Evolutionary conservation across 768 basidiomycete genomes (phyloP), one percentile per base, ranked within the genome.

Genomic region (Boletus pseudo-olivaceus): DNA sequence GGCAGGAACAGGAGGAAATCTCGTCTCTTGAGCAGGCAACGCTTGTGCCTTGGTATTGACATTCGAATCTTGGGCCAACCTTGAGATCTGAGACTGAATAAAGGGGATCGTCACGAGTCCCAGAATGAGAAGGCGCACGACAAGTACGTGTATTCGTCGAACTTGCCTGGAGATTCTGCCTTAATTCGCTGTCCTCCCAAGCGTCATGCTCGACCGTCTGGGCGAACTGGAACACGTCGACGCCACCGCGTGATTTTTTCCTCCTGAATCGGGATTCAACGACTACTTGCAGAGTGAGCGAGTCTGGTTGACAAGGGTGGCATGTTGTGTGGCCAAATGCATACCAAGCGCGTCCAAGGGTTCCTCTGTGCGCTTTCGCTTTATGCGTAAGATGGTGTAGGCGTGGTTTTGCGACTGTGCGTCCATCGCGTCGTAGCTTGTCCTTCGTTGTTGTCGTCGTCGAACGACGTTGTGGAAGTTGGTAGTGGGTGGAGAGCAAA

Each of bases 301-400:
- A 23, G 58, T 46, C 41, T 62, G 40, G 53, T 32, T 46, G 54
- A 57, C 56, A 56, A 53, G 47, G 46, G 50, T 43, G 51, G 38
- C 48, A 51, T 50, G 42, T 33, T n/a, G 45, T 52, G 54, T 44
- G 58, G 49, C 37, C 29, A 52, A 45, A 57, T 37, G 68, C 76
- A 61, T 73, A 87, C 90, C 86, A 59, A 92, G 75, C 34, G 87
- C 90, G 72, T 92, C 90, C 44, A 91, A 74, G 34, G 90, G 87
- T 63, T 90, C 90, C 60, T 92, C 90, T 34, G 81, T 87, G 23
- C 90, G 78, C 64, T 90, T 91, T 33, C 90, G 79, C 68, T 92
- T 92, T 70, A 92, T 90, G 32, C 90, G 82, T 32, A 92, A 69
- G 61, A 92, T 85, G 1, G 90, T 87, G 63, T 82, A 87, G 7